A percentile compares a stretch with the other conserved stretches of the same genome.
Conservation (phyloP, 345 rosid genomes). For the Rhizophora apiculata region DNA sequence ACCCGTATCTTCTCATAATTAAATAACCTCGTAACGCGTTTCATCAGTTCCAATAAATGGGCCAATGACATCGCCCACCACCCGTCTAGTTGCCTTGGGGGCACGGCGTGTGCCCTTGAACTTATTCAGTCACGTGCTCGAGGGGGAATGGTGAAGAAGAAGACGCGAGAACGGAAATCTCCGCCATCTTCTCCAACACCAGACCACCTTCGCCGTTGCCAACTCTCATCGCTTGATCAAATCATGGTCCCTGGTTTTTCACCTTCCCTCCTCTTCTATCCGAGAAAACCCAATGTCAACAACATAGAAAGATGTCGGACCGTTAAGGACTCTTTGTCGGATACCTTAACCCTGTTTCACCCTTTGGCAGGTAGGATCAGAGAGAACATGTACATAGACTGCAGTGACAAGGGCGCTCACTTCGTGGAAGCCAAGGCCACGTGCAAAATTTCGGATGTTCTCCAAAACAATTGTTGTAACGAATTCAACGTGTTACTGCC, state of each 20-base stretch:
- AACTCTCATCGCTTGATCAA: not conserved
- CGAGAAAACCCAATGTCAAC: not conserved
- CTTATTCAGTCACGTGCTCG: too few species aligned
- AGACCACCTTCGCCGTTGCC: not conserved
- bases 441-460: slow-evolving; percentile 9
- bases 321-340: slow-evolving; percentile 24
- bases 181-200: not conserved
- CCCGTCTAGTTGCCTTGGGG: too few species aligned
- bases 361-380: slow-evolving; percentile 35
- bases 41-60: too few species aligned
- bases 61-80: too few species aligned
- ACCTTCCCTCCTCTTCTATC: not conserved
- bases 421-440: not conserved
- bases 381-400: slow-evolving; percentile 25
- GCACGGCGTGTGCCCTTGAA: too few species aligned
- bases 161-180: too few species aligned
- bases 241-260: not conserved
- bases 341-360: slow-evolving; percentile 23
- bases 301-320: not conserved
- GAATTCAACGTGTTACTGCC: not conserved
- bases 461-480: slow-evolving; percentile 1
- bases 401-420: slow-evolving; percentile 24
- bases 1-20: too few species aligned
- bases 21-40: too few species aligned
- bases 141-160: too few species aligned